Evolutionary conservation across 2,329 filamentous ascomycete species (phyloP), one percentile per base, ranked within the genome.

Genomic region (Aspergillus phoenicis): DNA sequence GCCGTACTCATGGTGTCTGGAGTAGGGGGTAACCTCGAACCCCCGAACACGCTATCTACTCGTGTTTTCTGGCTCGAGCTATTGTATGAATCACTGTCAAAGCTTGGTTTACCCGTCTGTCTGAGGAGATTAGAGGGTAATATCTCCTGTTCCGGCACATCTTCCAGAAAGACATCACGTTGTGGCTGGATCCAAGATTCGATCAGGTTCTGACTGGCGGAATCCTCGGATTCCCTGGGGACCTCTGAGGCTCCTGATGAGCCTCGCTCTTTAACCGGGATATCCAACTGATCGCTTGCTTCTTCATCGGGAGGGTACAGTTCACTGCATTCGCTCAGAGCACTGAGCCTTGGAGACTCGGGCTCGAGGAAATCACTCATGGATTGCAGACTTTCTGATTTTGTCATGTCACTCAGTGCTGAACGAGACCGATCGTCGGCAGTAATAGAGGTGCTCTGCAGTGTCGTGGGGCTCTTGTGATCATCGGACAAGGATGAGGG

Each of bases 291-390:
- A 52, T 75, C 72, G 52, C 57, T 64, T 38, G 54, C 59, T 7
- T 62, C 64, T 15, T 67, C 67, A n/a, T 73, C 75, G 11, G 71
- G 68, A 1, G 73, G 69, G 43, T 73, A 71, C 15, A 80, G 65
- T 61, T 80, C 77, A 57, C 78, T 80, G 64, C 78, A 80, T 65
- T 81, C 78, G 52, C 78, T 81, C 1, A 81, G 68, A 20, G 77
- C 73, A 59, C 78, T 81, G 8, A 80, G 67, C 52, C 78, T 70
- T 2, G 78, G 78, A 7, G 77, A 80, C 33, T 68, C 71, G 0
- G 73, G 70, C n/a, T 77, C 74, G 5, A 65, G 56, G 1, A 62
- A 66, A n/a, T 76, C 73, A 38, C 66, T 70, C 63, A 73, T 72
- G 0, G 77, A 77, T 45, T 76, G 67, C 39, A 72, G 66, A 54